phyloP scores from a whole-genome alignment of 176 grass and related monocot species.

The Miscanthus lutarioriparius region DNA sequence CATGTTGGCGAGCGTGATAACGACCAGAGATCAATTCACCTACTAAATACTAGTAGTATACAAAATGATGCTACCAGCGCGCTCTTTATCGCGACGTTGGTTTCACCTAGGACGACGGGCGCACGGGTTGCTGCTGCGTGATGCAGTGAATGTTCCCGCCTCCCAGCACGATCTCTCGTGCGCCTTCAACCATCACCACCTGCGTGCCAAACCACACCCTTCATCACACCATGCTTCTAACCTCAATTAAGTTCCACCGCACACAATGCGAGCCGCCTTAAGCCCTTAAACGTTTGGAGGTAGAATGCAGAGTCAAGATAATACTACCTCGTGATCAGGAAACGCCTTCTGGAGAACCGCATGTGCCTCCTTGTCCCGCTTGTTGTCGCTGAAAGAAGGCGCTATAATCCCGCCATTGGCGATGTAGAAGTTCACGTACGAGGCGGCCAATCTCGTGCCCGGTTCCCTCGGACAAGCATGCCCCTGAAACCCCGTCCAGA shows the following conservation, averaged over 20 bases:
- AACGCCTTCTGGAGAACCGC: conserved; percentile 63
- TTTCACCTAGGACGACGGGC: not conserved
- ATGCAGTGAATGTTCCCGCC: conserved; percentile 96
- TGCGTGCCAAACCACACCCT: not conserved
- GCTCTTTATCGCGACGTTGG: not conserved
- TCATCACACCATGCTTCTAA: not conserved
- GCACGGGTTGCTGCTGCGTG: conserved; percentile 83
- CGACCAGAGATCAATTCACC: not conserved
- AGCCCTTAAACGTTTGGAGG: not conserved
- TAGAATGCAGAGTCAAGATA: not conserved
- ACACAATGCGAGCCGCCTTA: not conserved
- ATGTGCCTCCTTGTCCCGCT: conserved; percentile 58
- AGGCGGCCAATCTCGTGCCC: conserved; percentile 74
- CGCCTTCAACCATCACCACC: conserved; percentile 87
- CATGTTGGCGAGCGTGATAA: not conserved
- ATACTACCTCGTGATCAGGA: conserved; percentile 64
- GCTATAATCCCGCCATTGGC: conserved; percentile 74
- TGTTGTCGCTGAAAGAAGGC: conserved; percentile 71
- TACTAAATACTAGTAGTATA: not conserved
- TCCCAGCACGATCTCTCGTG: conserved; percentile 80
- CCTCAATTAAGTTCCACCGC: not conserved
- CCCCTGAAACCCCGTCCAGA: conserved; percentile 41
- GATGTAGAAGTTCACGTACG: conserved; percentile 91
- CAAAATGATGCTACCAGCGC: not conserved
- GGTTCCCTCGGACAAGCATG: conserved; percentile 58